Evolutionary conservation across 352 stramenopile species (phyloP), one percentile per base, ranked within the genome.

Genomic region (Phytophthora niederhauseri): DNA sequence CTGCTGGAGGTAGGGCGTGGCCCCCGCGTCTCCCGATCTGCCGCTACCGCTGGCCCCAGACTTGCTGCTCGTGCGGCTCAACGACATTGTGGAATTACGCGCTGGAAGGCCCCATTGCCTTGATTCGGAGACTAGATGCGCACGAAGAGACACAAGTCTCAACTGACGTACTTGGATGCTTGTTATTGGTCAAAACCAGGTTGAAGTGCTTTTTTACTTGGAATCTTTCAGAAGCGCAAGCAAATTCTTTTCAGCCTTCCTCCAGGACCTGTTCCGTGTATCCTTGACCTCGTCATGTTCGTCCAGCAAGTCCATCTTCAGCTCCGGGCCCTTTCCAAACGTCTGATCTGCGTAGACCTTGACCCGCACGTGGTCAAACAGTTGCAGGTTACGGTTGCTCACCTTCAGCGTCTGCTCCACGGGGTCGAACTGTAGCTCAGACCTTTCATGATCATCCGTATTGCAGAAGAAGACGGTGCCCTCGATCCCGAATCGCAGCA

Each of bases 401-500:
- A 91, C 64, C 63, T 72, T 85, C 19, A 91, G 66, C 41, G 70
- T 66, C 69, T 91, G 79, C 26, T 72, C 61, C 6, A 70, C 58
- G 14, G 77, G 69, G 57, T 90, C 77, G 41, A 73, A 87, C 22
- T 61, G 52, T 4, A 89, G 60, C 14, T 75, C 65, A 3, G 73
- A 68, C 15, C 76, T 17, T 12, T 48, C 17, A 20, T 6, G 57
- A 36, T 86, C 79, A 59, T 84, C 75, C 63, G 87, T 89, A 31
- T 93, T 74, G 5, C 82, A 80, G 17, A 98, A 57, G 48, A 90
- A 87, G 30, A 98, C 87, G 59, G 91, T 90, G 45, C 95, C 97
- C 85, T 99, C 98, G 59, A 99, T 98, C 36, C 98, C 98, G 77
- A 98, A 99, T 49, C 94, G 75, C 15, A 97, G 97, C 50, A 99